These are phyloP conservation scores for Plasmodium blacklocki DNA, from an alignment of 169 alveolate species.

Conservation along the genomic window DNA sequence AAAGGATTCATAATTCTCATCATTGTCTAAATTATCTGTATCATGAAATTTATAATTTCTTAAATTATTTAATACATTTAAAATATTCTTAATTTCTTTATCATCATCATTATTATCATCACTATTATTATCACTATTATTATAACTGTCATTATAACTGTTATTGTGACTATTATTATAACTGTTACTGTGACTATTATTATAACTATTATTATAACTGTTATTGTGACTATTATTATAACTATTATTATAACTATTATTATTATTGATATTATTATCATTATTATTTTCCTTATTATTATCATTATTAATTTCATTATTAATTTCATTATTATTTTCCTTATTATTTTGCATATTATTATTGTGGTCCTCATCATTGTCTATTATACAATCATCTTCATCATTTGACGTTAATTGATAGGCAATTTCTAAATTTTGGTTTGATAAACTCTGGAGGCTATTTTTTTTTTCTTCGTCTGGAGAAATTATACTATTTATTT, in stretches of 20 bases:
- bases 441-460: slow-evolving; percentile 21
- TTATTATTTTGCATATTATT: background rate
- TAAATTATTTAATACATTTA: slow-evolving; percentile 49
- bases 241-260: too few relatives aligned
- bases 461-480: slow-evolving; percentile 16
- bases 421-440: background rate
- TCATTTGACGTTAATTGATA: background rate
- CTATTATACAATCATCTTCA: background rate
- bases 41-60: slow-evolving; percentile 65
- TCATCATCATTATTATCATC: slow-evolving; percentile 59
- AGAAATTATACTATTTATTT: slow-evolving; percentile 4
- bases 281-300: background rate
- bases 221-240: too few relatives aligned
- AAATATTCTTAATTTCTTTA: slow-evolving; percentile 46
- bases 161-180: too few relatives aligned
- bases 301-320: background rate
- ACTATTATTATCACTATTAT: background rate
- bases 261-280: background rate
- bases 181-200: too few relatives aligned
- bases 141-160: too few relatives aligned
- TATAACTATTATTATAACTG: too few relatives aligned
- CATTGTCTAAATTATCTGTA: slow-evolving; percentile 42
- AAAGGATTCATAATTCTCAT: slow-evolving; percentile 32
- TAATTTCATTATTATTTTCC: background rate
- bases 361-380: background rate